phyloP scores from a whole-genome alignment of 140 eudicot species.

The Cichorium intybus region DNA sequence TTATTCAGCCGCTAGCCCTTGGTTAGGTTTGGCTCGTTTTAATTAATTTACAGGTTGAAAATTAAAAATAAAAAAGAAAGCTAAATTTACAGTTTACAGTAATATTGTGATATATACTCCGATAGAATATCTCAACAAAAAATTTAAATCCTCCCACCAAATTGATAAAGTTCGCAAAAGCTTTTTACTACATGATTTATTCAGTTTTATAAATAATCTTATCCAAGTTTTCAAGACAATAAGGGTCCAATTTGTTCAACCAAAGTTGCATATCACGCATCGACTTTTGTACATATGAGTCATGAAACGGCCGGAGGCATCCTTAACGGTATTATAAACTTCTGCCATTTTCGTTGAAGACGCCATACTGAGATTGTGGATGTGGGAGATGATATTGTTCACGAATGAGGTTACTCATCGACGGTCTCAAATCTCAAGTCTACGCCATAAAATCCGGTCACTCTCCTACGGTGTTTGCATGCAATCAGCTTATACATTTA shows the following conservation, averaged over 20 bases:
- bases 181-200: no score
- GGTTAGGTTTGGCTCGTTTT: no score
- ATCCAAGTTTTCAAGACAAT: not conserved
- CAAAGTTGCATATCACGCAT: not conserved
- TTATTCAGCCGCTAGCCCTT: no score
- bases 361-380: not conserved
- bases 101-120: no score
- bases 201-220: no score
- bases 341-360: not conserved
- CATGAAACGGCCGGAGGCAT: not conserved
- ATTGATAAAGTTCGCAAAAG: no score
- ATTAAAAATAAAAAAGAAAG: no score
- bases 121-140: no score
- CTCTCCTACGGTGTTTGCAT: slow-evolving; percentile 23
- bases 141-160: no score
- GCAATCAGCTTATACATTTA: slow-evolving; percentile 59
- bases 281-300: not conserved
- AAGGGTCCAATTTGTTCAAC: not conserved
- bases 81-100: no score
- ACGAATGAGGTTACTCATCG: slow-evolving; percentile 44
- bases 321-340: not conserved
- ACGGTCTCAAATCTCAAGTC: slow-evolving; percentile 36
- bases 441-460: slow-evolving; percentile 55
- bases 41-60: no score
- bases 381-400: slow-evolving; percentile 15